These are phyloP conservation scores for Chrysosporium keratinophilum DNA, from an alignment of 2,329 filamentous ascomycete species.

Conservation along the genomic window DNA sequence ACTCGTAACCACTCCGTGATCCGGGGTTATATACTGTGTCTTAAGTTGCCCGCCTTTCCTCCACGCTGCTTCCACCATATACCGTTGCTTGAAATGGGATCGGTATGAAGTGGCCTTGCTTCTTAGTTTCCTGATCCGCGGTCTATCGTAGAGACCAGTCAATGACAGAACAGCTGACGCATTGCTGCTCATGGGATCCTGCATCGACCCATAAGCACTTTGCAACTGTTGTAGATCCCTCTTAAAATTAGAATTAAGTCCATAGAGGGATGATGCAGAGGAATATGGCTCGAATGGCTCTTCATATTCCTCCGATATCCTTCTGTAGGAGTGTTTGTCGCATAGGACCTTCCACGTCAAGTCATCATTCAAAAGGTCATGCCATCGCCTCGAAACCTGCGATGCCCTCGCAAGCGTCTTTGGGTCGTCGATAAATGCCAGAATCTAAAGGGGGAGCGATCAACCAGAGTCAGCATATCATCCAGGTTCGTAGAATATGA, in stretches of 20 bases:
- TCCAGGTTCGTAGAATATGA: neutral
- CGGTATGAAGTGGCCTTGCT: slow-evolving; percentile 73
- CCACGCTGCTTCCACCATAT: slow-evolving; percentile 96
- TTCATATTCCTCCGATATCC: slow-evolving; percentile 40
- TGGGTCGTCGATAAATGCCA: slow-evolving; percentile 95
- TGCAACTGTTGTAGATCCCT: slow-evolving; percentile 1
- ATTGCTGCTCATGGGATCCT: slow-evolving; percentile 1
- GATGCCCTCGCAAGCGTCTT: slow-evolving; percentile 86
- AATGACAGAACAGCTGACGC: neutral
- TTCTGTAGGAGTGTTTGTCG: slow-evolving; percentile 82
- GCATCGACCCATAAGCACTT: slow-evolving; percentile 1
- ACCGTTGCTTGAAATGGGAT: slow-evolving; percentile 94
- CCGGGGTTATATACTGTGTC: slow-evolving; percentile 81
- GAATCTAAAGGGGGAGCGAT: slow-evolving; percentile 48
- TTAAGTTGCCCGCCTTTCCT: slow-evolving; percentile 78
- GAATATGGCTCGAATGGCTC: slow-evolving; percentile 42
- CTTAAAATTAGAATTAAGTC: slow-evolving; percentile 8
- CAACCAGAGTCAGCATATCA: neutral
- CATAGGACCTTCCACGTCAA: slow-evolving; percentile 98
- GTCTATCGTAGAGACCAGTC: neutral
- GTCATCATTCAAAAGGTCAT: slow-evolving; percentile 86
- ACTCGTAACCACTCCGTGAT: slow-evolving; percentile 93
- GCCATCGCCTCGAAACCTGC: slow-evolving; percentile 91
- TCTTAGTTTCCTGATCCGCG: slow-evolving; percentile 36
- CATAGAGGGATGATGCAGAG: neutral